Conservation (phyloP, 306 rosid species). For the Quercus parvula region DNA sequence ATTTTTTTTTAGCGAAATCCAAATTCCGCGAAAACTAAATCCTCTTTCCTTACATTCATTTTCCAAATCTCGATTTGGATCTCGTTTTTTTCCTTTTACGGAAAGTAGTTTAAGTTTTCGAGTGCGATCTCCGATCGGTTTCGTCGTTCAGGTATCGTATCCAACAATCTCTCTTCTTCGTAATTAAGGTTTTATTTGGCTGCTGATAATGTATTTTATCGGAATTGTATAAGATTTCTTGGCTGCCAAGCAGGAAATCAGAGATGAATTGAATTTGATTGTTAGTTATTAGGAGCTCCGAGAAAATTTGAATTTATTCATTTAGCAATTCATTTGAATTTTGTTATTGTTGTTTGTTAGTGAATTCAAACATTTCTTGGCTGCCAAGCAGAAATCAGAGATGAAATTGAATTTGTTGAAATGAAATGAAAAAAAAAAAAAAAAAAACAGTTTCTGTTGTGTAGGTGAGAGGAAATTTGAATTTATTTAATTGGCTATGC, state of each 20-base stretch:
- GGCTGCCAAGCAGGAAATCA: too few relatives aligned
- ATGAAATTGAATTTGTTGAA: neutral
- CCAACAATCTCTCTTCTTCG: neutral
- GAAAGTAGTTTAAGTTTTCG: neutral
- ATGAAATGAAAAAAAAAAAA: too few relatives aligned
- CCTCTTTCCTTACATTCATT: too few relatives aligned
- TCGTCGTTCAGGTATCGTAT: neutral
- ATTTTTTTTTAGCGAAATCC: too few relatives aligned
- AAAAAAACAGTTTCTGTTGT: too few relatives aligned
- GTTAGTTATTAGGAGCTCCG: too few relatives aligned
- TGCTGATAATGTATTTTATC: neutral
- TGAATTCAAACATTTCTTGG: neutral
- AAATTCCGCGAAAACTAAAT: too few relatives aligned
- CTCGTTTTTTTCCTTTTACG: neutral
- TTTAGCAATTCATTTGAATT: neutral
- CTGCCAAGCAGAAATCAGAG: neutral
- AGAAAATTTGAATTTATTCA: too few relatives aligned
- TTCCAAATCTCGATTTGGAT: constrained; percentile 3
- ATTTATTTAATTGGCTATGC: neutral
- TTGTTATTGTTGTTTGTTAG: neutral
- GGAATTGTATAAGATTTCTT: too few relatives aligned
- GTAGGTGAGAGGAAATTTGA: too few relatives aligned
- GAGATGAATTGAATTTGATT: too few relatives aligned
- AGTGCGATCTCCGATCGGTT: constrained; percentile 26
- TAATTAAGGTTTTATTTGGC: neutral